Conservation (phyloP, 257 asterid genomes). For the Mitragyna speciosa region DNA sequence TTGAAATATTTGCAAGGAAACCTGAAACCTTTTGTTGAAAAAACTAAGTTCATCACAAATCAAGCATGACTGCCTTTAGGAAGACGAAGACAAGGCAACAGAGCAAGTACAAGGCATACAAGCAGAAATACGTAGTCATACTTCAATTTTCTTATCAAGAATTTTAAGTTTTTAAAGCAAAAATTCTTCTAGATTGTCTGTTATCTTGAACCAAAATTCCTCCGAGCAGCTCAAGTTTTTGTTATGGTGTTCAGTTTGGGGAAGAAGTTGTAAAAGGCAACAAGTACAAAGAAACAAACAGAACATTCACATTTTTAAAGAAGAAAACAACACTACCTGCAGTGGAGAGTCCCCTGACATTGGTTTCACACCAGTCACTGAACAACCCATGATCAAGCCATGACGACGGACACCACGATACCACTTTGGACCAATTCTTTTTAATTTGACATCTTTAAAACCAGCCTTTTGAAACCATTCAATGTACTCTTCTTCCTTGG, state of each 20-base stretch:
- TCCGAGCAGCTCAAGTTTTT: background rate
- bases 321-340: constrained; percentile 23
- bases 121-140: background rate
- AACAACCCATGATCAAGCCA: constrained; percentile 49
- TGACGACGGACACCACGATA: constrained; percentile 47
- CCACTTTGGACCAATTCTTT: constrained; percentile 50
- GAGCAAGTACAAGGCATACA: background rate
- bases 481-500: constrained; percentile 42
- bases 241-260: background rate
- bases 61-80: background rate
- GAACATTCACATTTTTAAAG: background rate
- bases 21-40: background rate
- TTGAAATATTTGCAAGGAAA: too few species aligned
- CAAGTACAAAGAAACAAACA: background rate
- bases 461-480: constrained; percentile 52
- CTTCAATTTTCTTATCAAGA: too few species aligned
- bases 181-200: background rate
- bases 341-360: constrained; percentile 44
- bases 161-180: background rate
- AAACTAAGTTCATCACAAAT: too few species aligned
- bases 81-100: background rate
- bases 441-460: constrained; percentile 37
- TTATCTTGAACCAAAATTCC: background rate
- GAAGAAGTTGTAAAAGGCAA: background rate
- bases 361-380: constrained; percentile 47